phyloP scores from a whole-genome alignment of 805 yeast species.

The Yueomyces sinensis region DNA sequence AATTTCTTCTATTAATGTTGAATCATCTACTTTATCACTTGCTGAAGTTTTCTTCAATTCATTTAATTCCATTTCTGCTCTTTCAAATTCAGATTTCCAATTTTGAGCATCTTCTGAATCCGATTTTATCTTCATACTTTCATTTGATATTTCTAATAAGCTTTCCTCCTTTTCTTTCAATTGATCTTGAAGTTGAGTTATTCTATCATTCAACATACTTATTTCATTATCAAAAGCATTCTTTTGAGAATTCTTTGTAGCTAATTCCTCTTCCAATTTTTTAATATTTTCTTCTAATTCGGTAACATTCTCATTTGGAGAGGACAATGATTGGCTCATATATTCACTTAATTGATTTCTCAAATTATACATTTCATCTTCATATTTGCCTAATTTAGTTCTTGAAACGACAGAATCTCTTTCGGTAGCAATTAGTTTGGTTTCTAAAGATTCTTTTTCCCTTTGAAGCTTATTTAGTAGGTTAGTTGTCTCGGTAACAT shows the following conservation, averaged over 20 bases:
- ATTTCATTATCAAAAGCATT: no score
- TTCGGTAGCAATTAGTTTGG: slow-evolving; percentile 34
- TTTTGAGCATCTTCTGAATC: slow-evolving; percentile 7
- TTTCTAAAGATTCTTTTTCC: slow-evolving; percentile 22
- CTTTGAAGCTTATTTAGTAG: slow-evolving; percentile 29
- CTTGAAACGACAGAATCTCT: slow-evolving; percentile 9
- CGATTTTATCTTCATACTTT: slow-evolving; percentile 13
- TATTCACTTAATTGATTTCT: not conserved
- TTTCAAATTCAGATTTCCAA: slow-evolving; percentile 4
- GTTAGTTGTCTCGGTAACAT: slow-evolving; percentile 23
- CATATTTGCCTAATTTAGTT: not conserved
- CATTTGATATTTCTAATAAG: no score
- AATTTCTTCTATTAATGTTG: slow-evolving; percentile 8
- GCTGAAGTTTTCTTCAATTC: no score
- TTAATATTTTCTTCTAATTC: slow-evolving; percentile 6
- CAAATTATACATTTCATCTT: not conserved
- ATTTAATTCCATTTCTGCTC: slow-evolving; percentile 8
- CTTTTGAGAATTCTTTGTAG: no score
- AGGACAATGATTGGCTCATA: not conserved
- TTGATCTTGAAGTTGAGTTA: slow-evolving; percentile 3
- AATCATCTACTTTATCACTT: no score
- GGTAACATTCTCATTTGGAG: not conserved
- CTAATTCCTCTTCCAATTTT: not conserved
- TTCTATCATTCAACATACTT: slow-evolving; percentile 5
- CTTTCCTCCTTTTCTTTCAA: slow-evolving; percentile 1